Percentiles rank a stretch among this genome's conserved stretches.
These are phyloP conservation scores for Cladosporium cucumerinum DNA, from an alignment of 2,329 filamentous ascomycete genomes.

Conservation along the genomic window DNA sequence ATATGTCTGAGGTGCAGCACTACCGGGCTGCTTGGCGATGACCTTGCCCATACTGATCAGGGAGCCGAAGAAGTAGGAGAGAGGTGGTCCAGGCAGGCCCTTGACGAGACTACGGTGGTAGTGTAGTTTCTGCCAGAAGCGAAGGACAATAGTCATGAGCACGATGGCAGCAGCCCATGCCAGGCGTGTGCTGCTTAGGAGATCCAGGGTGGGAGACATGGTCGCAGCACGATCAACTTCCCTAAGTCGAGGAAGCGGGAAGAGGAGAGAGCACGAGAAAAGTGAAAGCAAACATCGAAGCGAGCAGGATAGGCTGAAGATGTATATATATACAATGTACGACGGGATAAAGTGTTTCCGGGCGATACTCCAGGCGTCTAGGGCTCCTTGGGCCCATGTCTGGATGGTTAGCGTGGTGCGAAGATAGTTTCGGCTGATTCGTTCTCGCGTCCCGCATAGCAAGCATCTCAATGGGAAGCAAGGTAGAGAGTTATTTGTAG, in stretches of 20 bases:
- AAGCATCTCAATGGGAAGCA: neutral
- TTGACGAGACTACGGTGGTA: constrained; percentile 26
- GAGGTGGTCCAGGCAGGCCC: constrained; percentile 40
- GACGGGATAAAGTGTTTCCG: neutral
- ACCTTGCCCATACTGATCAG: constrained; percentile 39
- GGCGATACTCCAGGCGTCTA: neutral
- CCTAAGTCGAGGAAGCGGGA: neutral
- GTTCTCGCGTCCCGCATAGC: neutral
- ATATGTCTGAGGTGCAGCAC: constrained; percentile 37
- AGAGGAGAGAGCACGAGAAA: neutral
- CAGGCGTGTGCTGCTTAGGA: constrained; percentile 20
- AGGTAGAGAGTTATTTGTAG: neutral
- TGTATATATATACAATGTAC: neutral
- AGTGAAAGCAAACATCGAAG: neutral
- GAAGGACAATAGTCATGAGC: constrained; percentile 23
- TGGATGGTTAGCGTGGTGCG: neutral
- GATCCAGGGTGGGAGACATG: constrained; percentile 17
- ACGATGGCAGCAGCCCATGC: constrained; percentile 27
- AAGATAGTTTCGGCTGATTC: neutral
- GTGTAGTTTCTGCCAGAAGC: constrained; percentile 28
- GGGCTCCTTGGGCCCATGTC: neutral
- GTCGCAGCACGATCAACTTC: neutral
- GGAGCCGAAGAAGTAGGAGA: constrained; percentile 41
- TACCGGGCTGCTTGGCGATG: constrained; percentile 33
- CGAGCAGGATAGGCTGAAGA: neutral